Percentiles rank a stretch among this genome's conserved stretches.
Evolutionary conservation across 352 stramenopile species (phyloP).

Genomic region (Globisporangium canariense): DNA sequence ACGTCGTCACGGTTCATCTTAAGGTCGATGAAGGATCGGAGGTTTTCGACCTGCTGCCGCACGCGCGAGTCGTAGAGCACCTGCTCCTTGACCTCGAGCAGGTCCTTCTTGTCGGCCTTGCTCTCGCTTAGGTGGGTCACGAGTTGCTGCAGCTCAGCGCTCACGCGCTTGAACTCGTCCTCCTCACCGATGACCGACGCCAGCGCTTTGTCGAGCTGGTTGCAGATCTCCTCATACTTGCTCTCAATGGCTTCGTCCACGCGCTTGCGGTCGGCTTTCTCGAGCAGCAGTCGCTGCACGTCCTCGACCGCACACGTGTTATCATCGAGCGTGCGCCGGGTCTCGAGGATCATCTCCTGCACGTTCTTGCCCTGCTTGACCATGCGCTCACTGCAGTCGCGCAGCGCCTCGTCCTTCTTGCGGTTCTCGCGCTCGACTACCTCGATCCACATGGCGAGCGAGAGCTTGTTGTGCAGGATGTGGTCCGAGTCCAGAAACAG

Average conservation of each 20-base stretch:
- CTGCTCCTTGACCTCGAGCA: slow-evolving; percentile 85
- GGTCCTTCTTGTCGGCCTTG: slow-evolving; percentile 82
- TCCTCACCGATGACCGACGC: slow-evolving; percentile 84
- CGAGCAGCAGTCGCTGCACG: slow-evolving; percentile 69
- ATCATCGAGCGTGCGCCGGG: slow-evolving; percentile 72
- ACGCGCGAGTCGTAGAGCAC: slow-evolving; percentile 86
- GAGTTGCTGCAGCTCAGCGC: slow-evolving; percentile 78
- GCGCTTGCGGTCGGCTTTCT: slow-evolving; percentile 77
- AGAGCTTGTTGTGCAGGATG: slow-evolving; percentile 74
- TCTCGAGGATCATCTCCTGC: slow-evolving; percentile 86
- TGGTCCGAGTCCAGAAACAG: slow-evolving; percentile 77
- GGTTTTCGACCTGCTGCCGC: slow-evolving; percentile 81
- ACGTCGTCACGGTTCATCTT: slow-evolving; percentile 89
- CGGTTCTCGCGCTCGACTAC: slow-evolving; percentile 62
- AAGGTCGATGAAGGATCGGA: slow-evolving; percentile 83
- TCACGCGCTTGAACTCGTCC: slow-evolving; percentile 85
- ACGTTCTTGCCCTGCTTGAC: slow-evolving; percentile 77
- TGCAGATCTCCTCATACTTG: slow-evolving; percentile 92
- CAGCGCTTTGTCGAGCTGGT: slow-evolving; percentile 88
- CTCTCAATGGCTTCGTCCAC: slow-evolving; percentile 88
- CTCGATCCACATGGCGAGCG: slow-evolving; percentile 82
- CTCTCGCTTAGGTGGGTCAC: slow-evolving; percentile 77
- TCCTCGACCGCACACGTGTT: slow-evolving; percentile 84
- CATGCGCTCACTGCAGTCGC: slow-evolving; percentile 81
- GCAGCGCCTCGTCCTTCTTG: slow-evolving; percentile 71